These are phyloP conservation scores for Tinospora cordifolia DNA, from an alignment of 164 flowering plant genomes.

Conservation along the genomic window DNA sequence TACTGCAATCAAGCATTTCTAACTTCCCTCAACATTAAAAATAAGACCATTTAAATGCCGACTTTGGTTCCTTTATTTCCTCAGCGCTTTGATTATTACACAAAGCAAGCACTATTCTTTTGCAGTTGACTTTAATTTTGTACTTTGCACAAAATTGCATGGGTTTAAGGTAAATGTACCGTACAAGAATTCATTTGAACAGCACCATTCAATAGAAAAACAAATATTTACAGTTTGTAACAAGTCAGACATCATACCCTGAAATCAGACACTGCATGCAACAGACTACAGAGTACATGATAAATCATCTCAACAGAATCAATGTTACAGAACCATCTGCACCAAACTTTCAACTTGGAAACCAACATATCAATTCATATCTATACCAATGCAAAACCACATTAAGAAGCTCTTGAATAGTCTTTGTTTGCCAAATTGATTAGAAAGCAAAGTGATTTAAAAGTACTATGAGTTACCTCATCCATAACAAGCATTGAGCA, in stretches of 20 bases:
- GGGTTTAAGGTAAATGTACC: background rate
- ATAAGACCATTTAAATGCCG: too few species aligned
- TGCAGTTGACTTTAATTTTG: too few species aligned
- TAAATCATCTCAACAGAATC: background rate
- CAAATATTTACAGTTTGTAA: too few species aligned
- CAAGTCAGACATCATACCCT: too few species aligned
- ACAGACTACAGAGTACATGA: background rate
- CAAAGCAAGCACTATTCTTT: too few species aligned
- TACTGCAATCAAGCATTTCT: too few species aligned
- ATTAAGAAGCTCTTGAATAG: background rate
- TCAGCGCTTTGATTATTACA: too few species aligned
- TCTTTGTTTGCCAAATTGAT: background rate
- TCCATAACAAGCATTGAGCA: conserved; percentile 94
- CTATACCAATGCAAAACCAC: background rate
- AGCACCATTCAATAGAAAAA: background rate
- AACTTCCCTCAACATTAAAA: too few species aligned
- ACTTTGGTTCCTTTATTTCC: too few species aligned
- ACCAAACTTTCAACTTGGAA: background rate
- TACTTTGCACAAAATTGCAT: background rate
- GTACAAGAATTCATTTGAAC: background rate
- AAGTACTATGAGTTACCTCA: conserved; percentile 48
- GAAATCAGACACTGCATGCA: background rate
- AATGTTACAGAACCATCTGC: background rate
- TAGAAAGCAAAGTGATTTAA: background rate
- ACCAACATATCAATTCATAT: background rate